A percentile compares a stretch with the other conserved stretches of the same genome.
Conservation (phyloP, 768 basidiomycete species). For the Boletus speciosus region DNA sequence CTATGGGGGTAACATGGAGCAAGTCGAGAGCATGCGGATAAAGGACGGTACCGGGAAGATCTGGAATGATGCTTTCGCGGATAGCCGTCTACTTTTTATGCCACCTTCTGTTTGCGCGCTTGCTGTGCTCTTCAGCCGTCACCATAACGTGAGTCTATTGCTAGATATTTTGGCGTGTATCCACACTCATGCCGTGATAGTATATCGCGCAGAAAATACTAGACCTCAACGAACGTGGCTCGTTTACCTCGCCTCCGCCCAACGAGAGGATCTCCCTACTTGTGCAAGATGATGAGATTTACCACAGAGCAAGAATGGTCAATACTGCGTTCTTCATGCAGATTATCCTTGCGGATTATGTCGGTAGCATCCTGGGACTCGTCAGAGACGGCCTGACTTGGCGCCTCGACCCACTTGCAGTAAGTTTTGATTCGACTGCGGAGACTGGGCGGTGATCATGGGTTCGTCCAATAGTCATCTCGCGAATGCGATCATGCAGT, state of each 20-base stretch:
- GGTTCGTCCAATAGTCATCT: slow-evolving; percentile 37
- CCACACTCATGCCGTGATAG: slow-evolving; percentile 34
- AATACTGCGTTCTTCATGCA: slow-evolving; percentile 73
- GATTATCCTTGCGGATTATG: slow-evolving; percentile 68
- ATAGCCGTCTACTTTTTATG: slow-evolving; percentile 62
- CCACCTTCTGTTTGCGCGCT: slow-evolving; percentile 69
- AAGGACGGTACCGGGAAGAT: slow-evolving; percentile 66
- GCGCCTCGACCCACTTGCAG: slow-evolving; percentile 67
- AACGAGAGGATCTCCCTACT: slow-evolving; percentile 20
- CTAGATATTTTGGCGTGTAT: neutral
- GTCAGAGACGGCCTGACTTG: slow-evolving; percentile 60
- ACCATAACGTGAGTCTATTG: slow-evolving; percentile 59
- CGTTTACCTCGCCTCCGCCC: slow-evolving; percentile 32
- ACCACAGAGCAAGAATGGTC: slow-evolving; percentile 67
- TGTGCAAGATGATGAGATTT: slow-evolving; percentile 73
- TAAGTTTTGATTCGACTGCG: slow-evolving; percentile 19
- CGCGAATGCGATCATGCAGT: slow-evolving; percentile 51
- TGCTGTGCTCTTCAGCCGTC: slow-evolving; percentile 64
- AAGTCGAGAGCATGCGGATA: slow-evolving; percentile 50
- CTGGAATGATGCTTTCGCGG: slow-evolving; percentile 69
- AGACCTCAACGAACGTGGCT: slow-evolving; percentile 62
- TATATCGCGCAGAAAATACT: slow-evolving; percentile 66
- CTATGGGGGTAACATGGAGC: slow-evolving; percentile 56
- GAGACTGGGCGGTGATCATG: neutral
- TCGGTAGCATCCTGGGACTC: slow-evolving; percentile 69